Base-by-base conservation (phyloP, 129 eudicot genomes). In the Tanacetum coccineum region DNA sequence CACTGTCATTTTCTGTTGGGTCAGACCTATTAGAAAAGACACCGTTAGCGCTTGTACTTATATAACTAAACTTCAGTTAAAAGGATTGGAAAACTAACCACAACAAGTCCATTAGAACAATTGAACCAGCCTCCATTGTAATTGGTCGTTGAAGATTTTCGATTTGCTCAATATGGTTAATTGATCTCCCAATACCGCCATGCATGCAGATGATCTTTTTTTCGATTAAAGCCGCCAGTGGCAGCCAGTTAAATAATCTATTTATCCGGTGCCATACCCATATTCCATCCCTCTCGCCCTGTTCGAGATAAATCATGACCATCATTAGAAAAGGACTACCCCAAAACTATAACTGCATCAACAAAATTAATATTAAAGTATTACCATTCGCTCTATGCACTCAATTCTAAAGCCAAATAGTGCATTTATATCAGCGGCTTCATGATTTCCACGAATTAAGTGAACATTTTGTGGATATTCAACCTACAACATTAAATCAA, bases 1-100 rank as follows among this genome's bases (percentile, higher is more conserved):
- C 52, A 47, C 52, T 47, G 52, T 47, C 52, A 47, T 47, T 47
- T 47, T 47, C 52, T 47, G 52, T 47, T 47, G 52, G 50, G 50
- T 46, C 50, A 46, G 50, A 46, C 50, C 50, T 46, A 13, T 46
- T 46, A 46, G 50, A 46, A 46, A 46, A 46, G 11, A 9, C 11
- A 46, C 50, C 0, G 50, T 46, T 46, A 46, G 50, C 0, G 14
- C 14, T 46, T 46, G 11, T 46, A 46, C 50, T 45, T 46, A 46
- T 9, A 46, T 46, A 45, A 45, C 10, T 45, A 45, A 45, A 45
- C 14, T 9, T 9, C 14, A 46, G 12, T 46, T 9, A 46, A 46
- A 9, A 13, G 50, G 14, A 9, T 46, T 9, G 8, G 50, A n/a
- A 46, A 46, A 46, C 50, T 1, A 13, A 46, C 14, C 50, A 46